Evolutionary conservation across 2,329 filamentous ascomycete species (phyloP).

Genomic region (Epichloe coenophiala): DNA sequence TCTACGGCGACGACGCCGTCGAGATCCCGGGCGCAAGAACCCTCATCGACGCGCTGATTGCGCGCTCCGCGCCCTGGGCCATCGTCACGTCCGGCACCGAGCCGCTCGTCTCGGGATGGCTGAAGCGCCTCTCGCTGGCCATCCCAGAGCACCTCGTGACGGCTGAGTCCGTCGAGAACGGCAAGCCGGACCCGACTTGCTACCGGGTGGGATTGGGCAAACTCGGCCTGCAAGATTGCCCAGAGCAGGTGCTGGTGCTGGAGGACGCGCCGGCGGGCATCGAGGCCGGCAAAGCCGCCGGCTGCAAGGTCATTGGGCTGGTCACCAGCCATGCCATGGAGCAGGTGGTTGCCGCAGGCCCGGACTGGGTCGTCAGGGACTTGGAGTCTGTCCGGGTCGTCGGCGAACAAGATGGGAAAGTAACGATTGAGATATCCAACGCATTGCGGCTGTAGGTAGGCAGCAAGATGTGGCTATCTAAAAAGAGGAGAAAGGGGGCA

Average conservation of each 20-base stretch:
- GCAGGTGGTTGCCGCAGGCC: conserved; percentile 60
- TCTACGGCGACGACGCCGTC: conserved; percentile 63
- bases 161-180: conserved; percentile 60
- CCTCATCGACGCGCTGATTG: conserved; percentile 54
- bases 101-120: conserved; percentile 59
- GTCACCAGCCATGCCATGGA: conserved; percentile 69
- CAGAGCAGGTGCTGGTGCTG: conserved; percentile 54
- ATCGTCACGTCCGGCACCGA: conserved; percentile 68
- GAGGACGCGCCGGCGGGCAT: conserved; percentile 87
- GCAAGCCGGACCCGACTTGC: conserved; percentile 67
- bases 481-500: no score
- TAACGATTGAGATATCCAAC: conserved; percentile 55
- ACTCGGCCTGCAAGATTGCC: conserved; percentile 36
- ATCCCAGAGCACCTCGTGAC: conserved; percentile 54
- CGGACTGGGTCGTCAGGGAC: conserved; percentile 79
- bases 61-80: conserved; percentile 58
- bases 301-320: conserved; percentile 73
- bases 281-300: conserved; percentile 68
- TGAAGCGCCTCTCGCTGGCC: conserved; percentile 51
- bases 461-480: no score
- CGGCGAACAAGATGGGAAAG: conserved; percentile 39
- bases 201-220: conserved; percentile 55
- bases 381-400: conserved; percentile 58
- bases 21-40: conserved; percentile 74
- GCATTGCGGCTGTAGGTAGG: conserved; percentile 31